Conservation (phyloP, 176 grass and related monocot species). For the Olyra latifolia region DNA sequence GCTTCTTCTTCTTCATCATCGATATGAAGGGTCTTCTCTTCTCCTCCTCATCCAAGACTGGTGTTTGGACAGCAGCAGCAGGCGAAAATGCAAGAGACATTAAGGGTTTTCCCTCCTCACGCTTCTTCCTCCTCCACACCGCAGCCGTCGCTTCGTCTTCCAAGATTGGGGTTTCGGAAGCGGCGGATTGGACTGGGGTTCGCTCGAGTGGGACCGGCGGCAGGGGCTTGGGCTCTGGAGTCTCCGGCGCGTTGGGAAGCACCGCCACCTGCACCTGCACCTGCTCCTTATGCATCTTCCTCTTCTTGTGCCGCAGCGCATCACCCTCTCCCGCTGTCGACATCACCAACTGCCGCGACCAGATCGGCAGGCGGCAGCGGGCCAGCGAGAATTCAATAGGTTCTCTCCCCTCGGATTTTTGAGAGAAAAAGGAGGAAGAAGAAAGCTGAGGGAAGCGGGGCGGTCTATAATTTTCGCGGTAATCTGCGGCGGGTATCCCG, state of each 20-base stretch:
- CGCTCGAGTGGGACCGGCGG: not conserved
- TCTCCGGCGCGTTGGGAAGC: not conserved
- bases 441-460: no score
- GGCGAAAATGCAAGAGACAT: not conserved
- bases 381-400: not conserved
- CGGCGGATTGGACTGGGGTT: no score
- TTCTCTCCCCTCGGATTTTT: not conserved
- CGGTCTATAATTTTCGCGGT: no score
- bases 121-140: not conserved
- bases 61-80: not conserved
- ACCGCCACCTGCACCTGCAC: not conserved
- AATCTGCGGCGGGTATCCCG: no score
- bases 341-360: no score
- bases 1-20: not conserved
- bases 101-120: not conserved
- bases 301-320: not conserved
- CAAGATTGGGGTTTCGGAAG: conserved; percentile 9
- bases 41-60: not conserved
- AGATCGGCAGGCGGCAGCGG: not conserved
- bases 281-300: not conserved
- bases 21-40: not conserved
- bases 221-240: not conserved
- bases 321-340: not conserved
- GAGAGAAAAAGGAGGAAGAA: not conserved
- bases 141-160: not conserved